Conservation (phyloP, 2,329 filamentous ascomycete genomes). For the Venturia aucupariae region DNA sequence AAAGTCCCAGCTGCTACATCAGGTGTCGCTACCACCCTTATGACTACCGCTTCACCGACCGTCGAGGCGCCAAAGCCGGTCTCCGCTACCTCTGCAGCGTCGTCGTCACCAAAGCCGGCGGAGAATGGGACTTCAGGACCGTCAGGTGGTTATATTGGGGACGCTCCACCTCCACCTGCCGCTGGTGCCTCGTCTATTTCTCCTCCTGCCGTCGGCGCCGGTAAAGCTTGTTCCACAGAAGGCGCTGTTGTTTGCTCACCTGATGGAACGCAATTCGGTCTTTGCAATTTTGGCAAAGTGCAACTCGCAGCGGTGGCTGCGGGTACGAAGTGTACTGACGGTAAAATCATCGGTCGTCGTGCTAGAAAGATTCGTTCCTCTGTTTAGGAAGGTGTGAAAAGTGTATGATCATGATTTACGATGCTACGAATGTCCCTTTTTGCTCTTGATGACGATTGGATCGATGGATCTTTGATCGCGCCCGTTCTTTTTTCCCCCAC, state of each 20-base stretch:
- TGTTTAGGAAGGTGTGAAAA: not conserved
- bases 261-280: constrained; percentile 11
- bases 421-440: not conserved
- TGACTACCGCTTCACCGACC: not conserved
- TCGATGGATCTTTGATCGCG: not conserved
- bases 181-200: not conserved
- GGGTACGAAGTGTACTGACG: constrained; percentile 9
- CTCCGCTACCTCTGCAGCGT: not conserved
- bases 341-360: not conserved
- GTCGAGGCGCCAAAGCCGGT: not conserved
- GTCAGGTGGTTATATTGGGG: not conserved
- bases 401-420: not conserved
- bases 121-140: not conserved
- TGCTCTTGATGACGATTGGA: not conserved
- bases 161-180: not conserved
- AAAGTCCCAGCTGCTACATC: not conserved
- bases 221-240: constrained; percentile 9
- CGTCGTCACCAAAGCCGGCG: not conserved
- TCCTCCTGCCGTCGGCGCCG: not conserved
- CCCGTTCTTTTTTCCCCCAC: too few relatives aligned
- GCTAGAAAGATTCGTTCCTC: not conserved
- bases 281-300: constrained; percentile 11
- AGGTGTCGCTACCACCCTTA: not conserved
- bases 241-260: constrained; percentile 12
- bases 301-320: constrained; percentile 3